Evolutionary conservation across 208 protist species (phyloP), one percentile per base, ranked within the genome.

Genomic region (Acanthamoeba quina): DNA sequence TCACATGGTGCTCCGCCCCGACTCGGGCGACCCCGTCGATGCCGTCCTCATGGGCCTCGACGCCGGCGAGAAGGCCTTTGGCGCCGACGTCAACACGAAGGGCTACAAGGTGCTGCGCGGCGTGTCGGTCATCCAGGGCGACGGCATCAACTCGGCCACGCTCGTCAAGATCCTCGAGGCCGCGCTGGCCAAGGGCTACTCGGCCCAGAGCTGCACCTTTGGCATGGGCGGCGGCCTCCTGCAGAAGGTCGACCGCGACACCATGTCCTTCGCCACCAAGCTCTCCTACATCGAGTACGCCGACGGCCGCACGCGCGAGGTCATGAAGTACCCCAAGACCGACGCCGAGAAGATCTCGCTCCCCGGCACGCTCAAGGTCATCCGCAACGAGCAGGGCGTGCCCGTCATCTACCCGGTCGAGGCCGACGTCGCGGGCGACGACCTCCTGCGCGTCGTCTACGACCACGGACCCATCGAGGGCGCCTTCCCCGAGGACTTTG

Each of bases 221-320:
- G 91, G 90, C 70, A 88, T 68, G 58, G 95, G 95, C 19, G 95
- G 78, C 10, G 94, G 88, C 60, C 90, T 96, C 26, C 95, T 96
- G 31, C 89, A 95, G 74, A 96, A 96, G 90, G 83, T 96, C 83
- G 94, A 96, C 74, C 70, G 95, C 31, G 95, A 96, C 94, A 95
- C 88, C 5, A 94, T 96, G 86, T 60, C n/a, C 41, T 95, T 96
- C 31, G 95, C 93, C 41, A 95, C 93, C 52, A 95, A 95, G 89
- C 74, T 95, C n/a, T 85, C 58, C 78, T 95, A 80, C 86, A 94
- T 95, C 29, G 44, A 80, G 76, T 95, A 93, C 70, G 64, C 80
- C 68, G 49, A 91, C 72, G 88, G 94, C 31, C 26, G 31, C 54
- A 52, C 34, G 47, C 44, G 95, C 17, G 93, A 96, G n/a, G 95